Evolutionary conservation across 1,284 basidiomycete genomes (phyloP), one percentile per base, ranked within the genome.

Genomic region (Ganoderma lingzhi): DNA sequence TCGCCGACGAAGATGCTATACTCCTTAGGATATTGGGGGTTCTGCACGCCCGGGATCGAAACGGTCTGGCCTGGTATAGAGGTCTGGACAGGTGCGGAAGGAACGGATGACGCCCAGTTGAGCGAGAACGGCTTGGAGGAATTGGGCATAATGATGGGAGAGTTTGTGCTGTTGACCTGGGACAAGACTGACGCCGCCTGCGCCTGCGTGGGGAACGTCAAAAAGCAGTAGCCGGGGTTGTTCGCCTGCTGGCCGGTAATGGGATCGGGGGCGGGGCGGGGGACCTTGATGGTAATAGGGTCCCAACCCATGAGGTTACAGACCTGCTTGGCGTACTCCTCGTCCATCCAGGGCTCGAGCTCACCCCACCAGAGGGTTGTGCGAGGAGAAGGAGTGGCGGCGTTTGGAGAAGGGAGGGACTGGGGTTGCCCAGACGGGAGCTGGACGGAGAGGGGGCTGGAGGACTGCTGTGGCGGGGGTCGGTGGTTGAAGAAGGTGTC

Each of bases 1-100:
- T 96, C 95, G 48, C 95, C 95, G 2, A 96, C 95, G 76, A 96
- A 96, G 68, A 96, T 95, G 79, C 93, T 95, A 78, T 93, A 96
- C 81, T 96, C 95, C 79, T 91, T 93, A 45, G 90, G 88, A 72
- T 87, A 91, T 75, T 88, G 89, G 65, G 88, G 89, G 56, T 84
- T 82, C 64, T 82, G 76, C 17, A 79, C 78, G 39, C 76, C 77
- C 4, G 78, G 77, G 37, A 78, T 75, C 17, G 76, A 75, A 68
- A 78, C 75, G 4, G 83, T 74, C 75, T 66, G 79, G 70, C 73
- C 79, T 74, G 63, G 78, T 74, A 62, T 82, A 75, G 66, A 82
- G 71, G 77, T 80, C 76, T 67, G 83, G 71, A 73, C 80, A 75
- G 84, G 73, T 62, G 85, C 77, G 66, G 81, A 82, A 64, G 88